Conservation (phyloP, 305 asterid genomes). For the Fraxinus latifolia region DNA sequence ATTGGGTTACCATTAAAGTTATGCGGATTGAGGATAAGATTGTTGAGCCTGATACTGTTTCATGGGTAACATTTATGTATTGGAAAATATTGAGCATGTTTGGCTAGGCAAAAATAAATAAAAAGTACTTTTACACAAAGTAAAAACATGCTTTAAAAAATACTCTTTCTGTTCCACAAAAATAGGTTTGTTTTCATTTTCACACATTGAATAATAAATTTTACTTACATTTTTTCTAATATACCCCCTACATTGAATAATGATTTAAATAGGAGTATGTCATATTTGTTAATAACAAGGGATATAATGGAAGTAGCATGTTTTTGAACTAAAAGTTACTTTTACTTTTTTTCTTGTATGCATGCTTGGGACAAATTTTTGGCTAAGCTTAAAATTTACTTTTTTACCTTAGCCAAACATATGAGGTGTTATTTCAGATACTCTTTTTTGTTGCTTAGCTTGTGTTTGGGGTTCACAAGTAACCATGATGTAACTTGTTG, state of each 20-base stretch:
- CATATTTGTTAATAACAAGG: background rate
- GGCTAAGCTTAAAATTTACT: background rate
- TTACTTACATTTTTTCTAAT: background rate
- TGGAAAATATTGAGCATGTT: background rate
- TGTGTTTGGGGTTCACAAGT: background rate
- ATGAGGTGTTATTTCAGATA: background rate
- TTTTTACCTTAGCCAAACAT: background rate
- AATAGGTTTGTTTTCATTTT: background rate
- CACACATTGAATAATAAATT: background rate
- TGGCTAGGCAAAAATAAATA: background rate
- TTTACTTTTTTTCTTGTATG: too few species aligned
- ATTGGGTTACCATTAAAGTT: conserved; percentile 87
- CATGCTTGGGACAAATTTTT: background rate
- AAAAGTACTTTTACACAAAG: background rate
- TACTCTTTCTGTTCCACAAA: background rate
- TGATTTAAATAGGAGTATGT: background rate
- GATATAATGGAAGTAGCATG: background rate
- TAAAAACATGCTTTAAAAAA: background rate
- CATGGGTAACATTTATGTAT: conserved; percentile 56
- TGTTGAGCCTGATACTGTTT: conserved; percentile 58
- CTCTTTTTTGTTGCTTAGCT: background rate
- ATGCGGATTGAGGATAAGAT: conserved; percentile 62
- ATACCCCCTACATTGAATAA: background rate
- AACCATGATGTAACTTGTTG: conserved; percentile 2
- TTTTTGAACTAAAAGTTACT: background rate